These are phyloP conservation scores for Lizonia empirigonia DNA, from an alignment of 2,329 filamentous ascomycete genomes.

Conservation along the genomic window DNA sequence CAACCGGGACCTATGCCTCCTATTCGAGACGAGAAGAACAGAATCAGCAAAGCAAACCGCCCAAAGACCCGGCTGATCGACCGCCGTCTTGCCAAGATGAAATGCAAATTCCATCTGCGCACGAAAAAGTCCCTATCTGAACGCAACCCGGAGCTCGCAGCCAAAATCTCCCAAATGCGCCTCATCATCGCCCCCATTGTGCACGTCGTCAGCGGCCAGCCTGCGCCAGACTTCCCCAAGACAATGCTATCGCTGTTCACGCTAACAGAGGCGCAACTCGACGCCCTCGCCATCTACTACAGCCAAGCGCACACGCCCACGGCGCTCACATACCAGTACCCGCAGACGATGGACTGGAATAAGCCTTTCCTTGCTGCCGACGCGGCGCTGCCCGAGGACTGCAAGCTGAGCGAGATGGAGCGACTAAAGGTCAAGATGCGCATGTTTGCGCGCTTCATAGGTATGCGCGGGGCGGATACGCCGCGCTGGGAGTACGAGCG, in stretches of 20 bases:
- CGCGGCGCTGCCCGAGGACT: conserved; percentile 22
- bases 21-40: conserved; percentile 3
- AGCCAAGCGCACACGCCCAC: conserved; percentile 69
- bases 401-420: conserved; percentile 45
- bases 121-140: conserved; percentile 16
- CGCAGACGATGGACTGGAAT: conserved; percentile 70
- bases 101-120: conserved; percentile 9
- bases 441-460: conserved; percentile 75
- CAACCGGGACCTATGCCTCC: conserved; percentile 4
- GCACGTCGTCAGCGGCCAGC: conserved; percentile 63
- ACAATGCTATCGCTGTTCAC: conserved; percentile 76
- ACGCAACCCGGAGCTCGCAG: conserved; percentile 56
- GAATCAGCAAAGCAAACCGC: conserved; percentile 21
- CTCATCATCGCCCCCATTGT: conserved; percentile 68
- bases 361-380: conserved; percentile 46
- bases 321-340: conserved; percentile 61
- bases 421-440: conserved; percentile 64
- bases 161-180: conserved; percentile 69
- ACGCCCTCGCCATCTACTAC: conserved; percentile 73
- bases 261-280: conserved; percentile 72
- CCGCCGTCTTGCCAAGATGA: conserved; percentile 13
- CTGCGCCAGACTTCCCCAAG: conserved; percentile 68
- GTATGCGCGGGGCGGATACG: conserved; percentile 67
- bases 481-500: conserved; percentile 55
- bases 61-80: conserved; percentile 16